Evolutionary conservation across 257 asterid genomes (phyloP).

Genomic region (Solanum verrucosum): DNA sequence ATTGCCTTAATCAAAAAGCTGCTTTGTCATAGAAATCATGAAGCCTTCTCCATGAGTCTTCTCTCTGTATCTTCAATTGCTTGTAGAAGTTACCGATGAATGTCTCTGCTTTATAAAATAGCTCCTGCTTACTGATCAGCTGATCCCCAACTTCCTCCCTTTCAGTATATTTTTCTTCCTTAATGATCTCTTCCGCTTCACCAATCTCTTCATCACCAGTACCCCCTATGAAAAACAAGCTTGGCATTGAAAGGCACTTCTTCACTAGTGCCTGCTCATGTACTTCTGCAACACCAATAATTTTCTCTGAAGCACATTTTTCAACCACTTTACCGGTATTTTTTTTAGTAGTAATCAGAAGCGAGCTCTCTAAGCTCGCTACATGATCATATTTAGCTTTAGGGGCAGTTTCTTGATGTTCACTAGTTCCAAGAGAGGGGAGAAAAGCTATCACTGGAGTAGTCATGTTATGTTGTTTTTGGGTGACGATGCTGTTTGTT

Average conservation of each 20-base stretch:
- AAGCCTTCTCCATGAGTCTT: constrained; percentile 37
- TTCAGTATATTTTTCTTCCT: constrained; percentile 3
- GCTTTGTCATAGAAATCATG: constrained; percentile 19
- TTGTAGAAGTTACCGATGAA: constrained; percentile 56
- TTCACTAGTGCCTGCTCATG: not conserved
- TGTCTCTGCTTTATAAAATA: constrained; percentile 46
- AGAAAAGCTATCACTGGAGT: not conserved
- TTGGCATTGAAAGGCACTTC: constrained; percentile 22
- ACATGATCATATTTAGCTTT: not conserved
- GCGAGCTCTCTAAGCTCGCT: not conserved
- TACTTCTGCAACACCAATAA: not conserved
- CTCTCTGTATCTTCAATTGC: constrained; percentile 59
- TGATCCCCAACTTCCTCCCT: constrained; percentile 12
- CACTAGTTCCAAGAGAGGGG: constrained; percentile 18
- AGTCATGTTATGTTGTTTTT: not conserved
- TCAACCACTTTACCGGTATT: not conserved
- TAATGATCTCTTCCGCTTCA: not conserved
- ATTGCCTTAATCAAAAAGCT: not conserved
- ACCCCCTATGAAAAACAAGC: constrained; percentile 34
- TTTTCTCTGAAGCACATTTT: not conserved
- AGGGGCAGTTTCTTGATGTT: not conserved
- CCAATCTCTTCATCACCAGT: not conserved
- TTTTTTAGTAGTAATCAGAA: not conserved
- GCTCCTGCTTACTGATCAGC: constrained; percentile 27
- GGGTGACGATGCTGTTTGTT: not conserved